phyloP scores from a whole-genome alignment of 2,329 filamentous ascomycete species.

The Lecanoromycetidae sp. region DNA sequence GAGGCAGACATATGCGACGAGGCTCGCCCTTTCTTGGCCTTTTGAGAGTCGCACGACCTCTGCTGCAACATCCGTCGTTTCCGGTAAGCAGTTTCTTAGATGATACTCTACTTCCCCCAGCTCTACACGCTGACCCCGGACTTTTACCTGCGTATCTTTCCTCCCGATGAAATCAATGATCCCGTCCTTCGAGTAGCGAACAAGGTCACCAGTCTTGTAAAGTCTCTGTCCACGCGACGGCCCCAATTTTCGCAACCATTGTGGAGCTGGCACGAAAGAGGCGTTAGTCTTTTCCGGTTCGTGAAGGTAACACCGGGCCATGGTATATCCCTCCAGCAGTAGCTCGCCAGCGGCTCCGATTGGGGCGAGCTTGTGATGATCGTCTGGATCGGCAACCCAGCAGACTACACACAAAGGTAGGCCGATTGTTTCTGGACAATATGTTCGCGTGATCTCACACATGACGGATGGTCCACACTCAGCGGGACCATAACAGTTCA shows the following conservation, averaged over 20 bases:
- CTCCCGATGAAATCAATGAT: conserved; percentile 24
- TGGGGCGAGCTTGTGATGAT: conserved; percentile 17
- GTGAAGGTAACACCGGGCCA: conserved; percentile 25
- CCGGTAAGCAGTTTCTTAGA: not conserved
- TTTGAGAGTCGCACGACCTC: not conserved
- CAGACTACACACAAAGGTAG: conserved; percentile 7
- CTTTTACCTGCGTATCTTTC: conserved; percentile 26
- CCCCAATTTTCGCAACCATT: not conserved
- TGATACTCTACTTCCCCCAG: conserved; percentile 22
- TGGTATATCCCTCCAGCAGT: conserved; percentile 26
- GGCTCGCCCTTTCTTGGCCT: too few species aligned
- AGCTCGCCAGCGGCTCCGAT: conserved; percentile 28
- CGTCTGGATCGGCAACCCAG: conserved; percentile 5
- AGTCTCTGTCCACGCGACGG: not conserved
- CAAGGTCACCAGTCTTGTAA: conserved; percentile 17
- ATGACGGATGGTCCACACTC: conserved; percentile 16
- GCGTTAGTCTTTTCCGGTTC: conserved; percentile 7
- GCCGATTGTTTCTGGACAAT: not conserved
- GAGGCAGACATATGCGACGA: not conserved
- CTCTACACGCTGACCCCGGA: conserved; percentile 28
- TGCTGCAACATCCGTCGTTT: not conserved
- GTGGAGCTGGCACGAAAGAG: conserved; percentile 3
- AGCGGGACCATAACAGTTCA: conserved; percentile 19
- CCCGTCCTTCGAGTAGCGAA: conserved; percentile 21
- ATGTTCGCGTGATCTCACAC: not conserved